Base-by-base conservation (phyloP, 2,329 filamentous ascomycete species). In the Hypoxylon sp. region DNA sequence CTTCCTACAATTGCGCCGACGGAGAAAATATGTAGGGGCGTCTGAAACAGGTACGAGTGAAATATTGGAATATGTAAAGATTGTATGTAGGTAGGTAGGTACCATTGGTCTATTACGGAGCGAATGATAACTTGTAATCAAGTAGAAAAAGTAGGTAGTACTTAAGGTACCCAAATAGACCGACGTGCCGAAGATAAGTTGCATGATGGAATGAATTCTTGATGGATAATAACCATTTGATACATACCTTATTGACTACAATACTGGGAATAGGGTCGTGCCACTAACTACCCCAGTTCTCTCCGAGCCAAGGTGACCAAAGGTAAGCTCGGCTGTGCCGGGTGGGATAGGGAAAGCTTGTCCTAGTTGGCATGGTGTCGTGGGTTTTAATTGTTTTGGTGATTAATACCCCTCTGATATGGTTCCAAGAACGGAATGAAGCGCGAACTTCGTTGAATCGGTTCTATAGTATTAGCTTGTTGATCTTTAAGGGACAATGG, bases 201-300 rank as follows among this genome's bases (percentile, higher is more conserved):
- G 6, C 10, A 19, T 44, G 29, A 31, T 31, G 6, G 17, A 44
- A 44, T 44, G 14, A n/a, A 17, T 39, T 39, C 14, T 6, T 6
- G 35, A 37, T 14, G 39, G 9, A 42, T 11, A 46, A 55, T 46
- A 19, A n/a, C 37, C 24, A 19, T 55, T 44, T 22, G 39, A 31
- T 22, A 22, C 19, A 22, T 22, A 26, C 26, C 26, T 26, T 13
- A 46, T 57, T 33, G 39, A 39, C 26, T 13, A 42, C 46, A 22
- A 22, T 22, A 22, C 6, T 4, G 8, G 33, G 33, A 14, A 50
- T 48, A 13, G 42, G 24, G n/a, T 19, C 44, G 17, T 31, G 22
- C 68, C 59, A 71, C 54, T 71, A 61, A 29, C 11, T 29, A 69
- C 17, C 68, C 66, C 42, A 51, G 65, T 64, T 48, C 47, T 61